Conservation (phyloP, 2,329 filamentous ascomycete genomes). For the Verticillium longisporum region DNA sequence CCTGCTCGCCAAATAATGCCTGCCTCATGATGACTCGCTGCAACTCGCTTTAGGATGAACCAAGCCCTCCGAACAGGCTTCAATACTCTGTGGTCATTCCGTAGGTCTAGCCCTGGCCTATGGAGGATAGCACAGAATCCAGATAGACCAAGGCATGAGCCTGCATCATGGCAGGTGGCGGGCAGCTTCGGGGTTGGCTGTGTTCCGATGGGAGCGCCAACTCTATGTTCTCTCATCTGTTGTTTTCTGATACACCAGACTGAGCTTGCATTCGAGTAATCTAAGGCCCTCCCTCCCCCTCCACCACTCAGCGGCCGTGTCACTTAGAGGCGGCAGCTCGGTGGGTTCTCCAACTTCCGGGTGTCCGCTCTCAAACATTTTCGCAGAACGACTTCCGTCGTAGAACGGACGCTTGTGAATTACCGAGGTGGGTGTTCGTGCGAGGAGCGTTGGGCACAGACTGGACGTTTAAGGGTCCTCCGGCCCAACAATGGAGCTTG, state of each 20-base stretch:
- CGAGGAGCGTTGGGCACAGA: not conserved
- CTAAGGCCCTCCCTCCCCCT: not conserved
- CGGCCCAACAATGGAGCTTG: not conserved
- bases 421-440: not conserved
- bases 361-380: not conserved
- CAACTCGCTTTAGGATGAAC: not conserved
- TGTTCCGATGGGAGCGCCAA: not conserved
- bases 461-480: not conserved
- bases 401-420: not conserved
- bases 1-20: not conserved
- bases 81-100: not conserved
- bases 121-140: not conserved
- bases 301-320: not conserved
- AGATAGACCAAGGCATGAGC: not conserved
- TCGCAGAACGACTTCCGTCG: not conserved
- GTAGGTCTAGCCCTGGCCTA: not conserved
- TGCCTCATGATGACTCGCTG: not conserved
- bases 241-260: not conserved
- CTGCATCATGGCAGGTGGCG: not conserved
- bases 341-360: no score
- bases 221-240: not conserved
- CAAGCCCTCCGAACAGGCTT: not conserved
- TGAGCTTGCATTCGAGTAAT: not conserved
- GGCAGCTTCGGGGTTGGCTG: not conserved
- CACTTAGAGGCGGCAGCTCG: not conserved